Percentiles rank a stretch among this genome's conserved stretches.
phyloP scores from a whole-genome alignment of 129 eudicot species.

The Chrysanthemum makinoi region DNA sequence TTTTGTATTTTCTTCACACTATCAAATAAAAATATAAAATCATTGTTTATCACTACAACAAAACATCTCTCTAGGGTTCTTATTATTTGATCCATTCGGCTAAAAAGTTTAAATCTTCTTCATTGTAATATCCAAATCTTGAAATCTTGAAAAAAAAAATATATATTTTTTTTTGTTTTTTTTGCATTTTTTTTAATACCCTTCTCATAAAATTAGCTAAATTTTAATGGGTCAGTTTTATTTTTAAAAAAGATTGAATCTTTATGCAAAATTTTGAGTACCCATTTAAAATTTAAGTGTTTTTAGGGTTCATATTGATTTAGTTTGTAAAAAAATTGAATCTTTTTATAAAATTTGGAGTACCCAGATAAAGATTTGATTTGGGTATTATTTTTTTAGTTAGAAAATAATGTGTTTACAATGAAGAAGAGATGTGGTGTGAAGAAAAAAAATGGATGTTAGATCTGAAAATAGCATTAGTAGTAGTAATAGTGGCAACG shows the following conservation, averaged over 20 bases:
- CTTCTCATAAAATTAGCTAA: constrained; percentile 7
- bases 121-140: constrained; percentile 27
- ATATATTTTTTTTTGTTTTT: neutral
- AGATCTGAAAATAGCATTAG: constrained; percentile 56
- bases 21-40: constrained; percentile 10
- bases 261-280: constrained; percentile 11
- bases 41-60: constrained; percentile 32
- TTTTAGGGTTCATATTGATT: constrained; percentile 28
- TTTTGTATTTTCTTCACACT: constrained; percentile 18
- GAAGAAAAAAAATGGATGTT: constrained; percentile 57
- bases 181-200: neutral
- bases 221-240: constrained; percentile 13
- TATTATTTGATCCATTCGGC: constrained; percentile 26
- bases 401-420: constrained; percentile 19
- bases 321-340: constrained; percentile 12
- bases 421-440: constrained; percentile 70
- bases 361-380: too few species aligned
- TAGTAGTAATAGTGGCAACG: constrained; percentile 33
- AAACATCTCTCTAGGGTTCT: constrained; percentile 30
- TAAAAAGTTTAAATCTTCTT: constrained; percentile 24
- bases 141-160: neutral
- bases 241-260: neutral
- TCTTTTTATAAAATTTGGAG: constrained; percentile 19
- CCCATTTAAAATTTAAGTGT: constrained; percentile 17
- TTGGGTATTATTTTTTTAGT: too few species aligned